Evolutionary conservation across 169 alveolate genomes (phyloP), one percentile per base, ranked within the genome.

Genomic region (Pseudocohnilembus persalinus): DNA sequence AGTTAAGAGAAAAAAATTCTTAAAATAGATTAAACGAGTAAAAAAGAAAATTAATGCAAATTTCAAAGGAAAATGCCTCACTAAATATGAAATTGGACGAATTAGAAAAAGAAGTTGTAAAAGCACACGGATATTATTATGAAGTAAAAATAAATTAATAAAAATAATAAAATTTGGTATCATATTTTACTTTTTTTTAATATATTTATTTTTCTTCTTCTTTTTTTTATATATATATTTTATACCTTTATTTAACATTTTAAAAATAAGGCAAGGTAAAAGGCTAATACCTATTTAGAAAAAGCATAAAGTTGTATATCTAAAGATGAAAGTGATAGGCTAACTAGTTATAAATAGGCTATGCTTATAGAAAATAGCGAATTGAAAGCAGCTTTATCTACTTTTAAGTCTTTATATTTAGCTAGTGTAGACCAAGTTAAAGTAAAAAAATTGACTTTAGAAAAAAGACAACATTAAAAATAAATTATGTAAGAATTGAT

Each of bases 1-100:
- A 86, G 80, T 74, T 86, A 64, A 86, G 83, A 26, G 90, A 86
- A 75, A 86, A 81, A 76, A 79, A 86, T 64, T 65, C 83, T 0
- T 27, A 73, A 1, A 73, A 81, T 33, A 73, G 80, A 86, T 35
- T 82, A n/a, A 78, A 86, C 24, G 63, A 73, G 6, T 29, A 79
- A 31, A 77, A 79, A 31, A 34, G 30, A 4, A n/a, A 81, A 73
- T 74, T 86, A 11, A 75, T 29, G 63, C 49, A 49, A 49, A 15
- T 35, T 15, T 29, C 35, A 72, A 79, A 79, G 63, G 76, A 49
- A 64, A 34, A 49, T 79, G 74, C 84, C 16, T 34, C 30, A 79
- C 30, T 79, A 0, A 31, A 79, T 20, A 63, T 25, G 31, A 79
- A 73, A 79, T 49, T 79, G n/a, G 63, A 79, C 20, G 84, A 79